Conservation (phyloP, 371 early-diverging fungal species). For the Smittium mucronatum region DNA sequence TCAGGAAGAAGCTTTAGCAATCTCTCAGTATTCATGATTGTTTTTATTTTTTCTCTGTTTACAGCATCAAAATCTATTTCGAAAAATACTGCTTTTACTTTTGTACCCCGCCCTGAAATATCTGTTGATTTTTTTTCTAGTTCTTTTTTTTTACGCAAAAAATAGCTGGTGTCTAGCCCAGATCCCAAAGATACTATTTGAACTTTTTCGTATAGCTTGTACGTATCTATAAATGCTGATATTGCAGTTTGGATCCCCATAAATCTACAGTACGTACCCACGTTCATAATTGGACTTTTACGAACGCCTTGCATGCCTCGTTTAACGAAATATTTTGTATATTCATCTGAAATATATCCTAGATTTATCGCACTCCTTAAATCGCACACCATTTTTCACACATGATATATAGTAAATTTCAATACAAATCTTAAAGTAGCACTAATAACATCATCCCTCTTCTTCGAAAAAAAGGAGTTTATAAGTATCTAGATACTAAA, state of each 20-base stretch:
- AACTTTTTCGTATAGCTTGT: slow-evolving; percentile 22
- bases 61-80: slow-evolving; percentile 89
- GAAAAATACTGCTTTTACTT: slow-evolving; percentile 39
- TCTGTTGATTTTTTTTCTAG: too few species aligned
- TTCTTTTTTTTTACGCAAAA: slow-evolving; percentile 46
- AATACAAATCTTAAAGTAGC: not conserved
- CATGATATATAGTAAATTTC: not conserved
- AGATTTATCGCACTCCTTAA: slow-evolving; percentile 67
- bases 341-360: slow-evolving; percentile 74
- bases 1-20: slow-evolving; percentile 40
- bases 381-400: too few species aligned
- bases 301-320: slow-evolving; percentile 33
- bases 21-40: slow-evolving; percentile 43
- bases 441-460: not conserved
- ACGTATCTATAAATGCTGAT: slow-evolving; percentile 39
- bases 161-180: slow-evolving; percentile 88
- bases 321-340: slow-evolving; percentile 57
- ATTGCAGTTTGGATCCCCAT: slow-evolving; percentile 49
- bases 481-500: not conserved
- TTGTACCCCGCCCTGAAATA: not conserved
- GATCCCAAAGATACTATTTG: slow-evolving; percentile 84
- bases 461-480: not conserved
- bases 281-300: slow-evolving; percentile 78
- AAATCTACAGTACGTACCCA: slow-evolving; percentile 70
- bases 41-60: slow-evolving; percentile 58